These are phyloP conservation scores for Talaromyces trachyspermus DNA, from an alignment of 495 filamentous ascomycete species.

Conservation along the genomic window DNA sequence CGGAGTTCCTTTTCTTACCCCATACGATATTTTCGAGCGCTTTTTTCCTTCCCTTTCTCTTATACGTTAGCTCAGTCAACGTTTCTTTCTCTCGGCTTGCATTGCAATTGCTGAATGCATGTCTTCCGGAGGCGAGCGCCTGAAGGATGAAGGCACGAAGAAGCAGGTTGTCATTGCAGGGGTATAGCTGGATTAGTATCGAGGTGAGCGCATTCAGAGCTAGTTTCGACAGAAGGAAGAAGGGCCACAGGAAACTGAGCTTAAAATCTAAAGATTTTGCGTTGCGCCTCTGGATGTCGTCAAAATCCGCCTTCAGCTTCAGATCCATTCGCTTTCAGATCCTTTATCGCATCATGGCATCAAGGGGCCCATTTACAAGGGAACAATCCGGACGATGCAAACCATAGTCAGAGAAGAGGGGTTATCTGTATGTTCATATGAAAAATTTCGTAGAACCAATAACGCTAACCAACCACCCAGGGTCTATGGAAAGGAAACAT, in stretches of 20 bases:
- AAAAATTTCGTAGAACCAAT: not conserved
- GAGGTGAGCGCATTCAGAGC: constrained; percentile 38
- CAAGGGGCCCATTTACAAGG: constrained; percentile 64
- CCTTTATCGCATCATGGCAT: constrained; percentile 46
- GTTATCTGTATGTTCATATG: constrained; percentile 47
- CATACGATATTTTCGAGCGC: not conserved
- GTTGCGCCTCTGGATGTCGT: constrained; percentile 90
- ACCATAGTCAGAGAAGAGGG: constrained; percentile 74
- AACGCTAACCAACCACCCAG: too few relatives aligned
- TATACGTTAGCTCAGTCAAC: too few relatives aligned
- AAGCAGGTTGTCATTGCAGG: constrained; percentile 78
- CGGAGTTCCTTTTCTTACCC: too few relatives aligned
- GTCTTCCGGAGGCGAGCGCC: constrained; percentile 65
- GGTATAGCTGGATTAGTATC: constrained; percentile 85
- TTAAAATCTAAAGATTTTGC: constrained; percentile 53
- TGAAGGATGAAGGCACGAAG: constrained; percentile 90
- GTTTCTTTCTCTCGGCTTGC: not conserved
- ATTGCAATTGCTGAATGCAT: constrained; percentile 43
- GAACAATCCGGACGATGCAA: constrained; percentile 68
- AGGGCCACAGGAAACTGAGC: constrained; percentile 65
- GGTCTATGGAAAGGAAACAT: constrained; percentile 98
- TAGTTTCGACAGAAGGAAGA: constrained; percentile 58
- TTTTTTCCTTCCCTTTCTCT: not conserved
- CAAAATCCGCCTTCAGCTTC: constrained; percentile 93
- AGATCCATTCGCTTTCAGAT: constrained; percentile 71